Evolutionary conservation across 2,329 filamentous ascomycete species (phyloP), one percentile per base, ranked within the genome.

Genomic region (Tolypocladium tundrense): DNA sequence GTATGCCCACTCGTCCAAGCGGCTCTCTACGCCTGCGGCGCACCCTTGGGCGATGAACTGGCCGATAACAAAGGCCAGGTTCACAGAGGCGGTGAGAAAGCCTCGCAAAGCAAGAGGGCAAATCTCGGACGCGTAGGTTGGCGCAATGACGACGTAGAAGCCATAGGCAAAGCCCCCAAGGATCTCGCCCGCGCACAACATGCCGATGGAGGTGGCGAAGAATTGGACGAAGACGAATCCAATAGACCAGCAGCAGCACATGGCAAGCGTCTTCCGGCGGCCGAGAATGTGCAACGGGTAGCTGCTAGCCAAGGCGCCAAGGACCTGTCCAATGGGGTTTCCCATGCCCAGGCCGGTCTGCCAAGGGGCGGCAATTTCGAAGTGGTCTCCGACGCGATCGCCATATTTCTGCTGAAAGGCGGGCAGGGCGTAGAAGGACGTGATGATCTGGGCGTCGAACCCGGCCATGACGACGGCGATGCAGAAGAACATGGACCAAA

Each of bases 361-460:
- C 77, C 77, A 79, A 1, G 73, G 64, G 0, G 77, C 77, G 43
- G 64, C 57, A 53, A 75, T 70, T 56, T 72, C 71, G 61, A 73
- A 74, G 65, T 60, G n/a, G 27, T 53, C 39, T 14, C 35, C 16
- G 13, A 63, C 59, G 37, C 58, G 59, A 9, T 69, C 69, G 24
- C 75, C 74, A 57, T 76, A 81, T 4, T 71, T 59, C 24, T 68
- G 66, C 60, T 80, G 77, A 64, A 85, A 86, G n/a, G 79, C 77
- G 0, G 81, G 80, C 54, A 79, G 80, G 3, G 81, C 78, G 63
- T 83, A 86, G 56, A 88, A 75, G 60, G 84, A 84, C 31, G 83
- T 83, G 21, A 87, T 75, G 11, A 88, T 76, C 66, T 87, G 84
- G 0, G 83, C 81, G 66, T 87, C 84, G 64, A 87, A 88, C 4